A percentile compares a stretch with the other conserved stretches of the same genome.
Evolutionary conservation across 176 grass and related monocot species (phyloP).

Genomic region (Carex kokanica): DNA sequence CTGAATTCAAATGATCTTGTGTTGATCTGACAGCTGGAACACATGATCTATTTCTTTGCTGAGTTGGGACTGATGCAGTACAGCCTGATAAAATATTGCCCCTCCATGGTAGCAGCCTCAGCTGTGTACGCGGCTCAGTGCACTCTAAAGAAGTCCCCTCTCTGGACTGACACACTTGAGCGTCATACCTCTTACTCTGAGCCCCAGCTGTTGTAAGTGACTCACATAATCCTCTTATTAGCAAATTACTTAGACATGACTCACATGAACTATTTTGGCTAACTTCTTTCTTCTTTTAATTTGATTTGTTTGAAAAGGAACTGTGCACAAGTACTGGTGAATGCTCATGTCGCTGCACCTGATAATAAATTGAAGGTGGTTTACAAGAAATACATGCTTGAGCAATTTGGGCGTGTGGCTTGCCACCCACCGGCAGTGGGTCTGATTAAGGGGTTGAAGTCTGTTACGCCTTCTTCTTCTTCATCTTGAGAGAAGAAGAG

Average conservation of each 20-base stretch:
- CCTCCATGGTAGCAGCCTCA: slow-evolving; percentile 73
- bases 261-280: not conserved
- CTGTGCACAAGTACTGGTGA: slow-evolving; percentile 44
- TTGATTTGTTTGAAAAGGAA: slow-evolving; percentile 38
- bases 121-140: slow-evolving; percentile 75
- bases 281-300: not conserved
- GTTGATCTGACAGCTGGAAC: slow-evolving; percentile 59
- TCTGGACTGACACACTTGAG: slow-evolving; percentile 82
- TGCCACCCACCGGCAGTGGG: slow-evolving; percentile 42
- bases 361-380: slow-evolving; percentile 66
- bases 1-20: slow-evolving; percentile 3
- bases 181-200: slow-evolving; percentile 71
- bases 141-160: slow-evolving; percentile 62
- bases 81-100: slow-evolving; percentile 39
- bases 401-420: slow-evolving; percentile 60
- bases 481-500: slow-evolving; percentile 34
- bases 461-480: slow-evolving; percentile 26
- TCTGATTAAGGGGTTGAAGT: slow-evolving; percentile 24
- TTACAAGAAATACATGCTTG: slow-evolving; percentile 71
- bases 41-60: slow-evolving; percentile 88
- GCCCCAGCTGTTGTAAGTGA: slow-evolving; percentile 57
- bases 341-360: slow-evolving; percentile 38
- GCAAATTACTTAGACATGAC: not conserved
- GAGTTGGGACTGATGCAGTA: slow-evolving; percentile 84
- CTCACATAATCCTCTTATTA: not conserved